These are phyloP conservation scores for Iodosphaeria phyllophila DNA, from an alignment of 2,329 filamentous ascomycete species.

Conservation along the genomic window DNA sequence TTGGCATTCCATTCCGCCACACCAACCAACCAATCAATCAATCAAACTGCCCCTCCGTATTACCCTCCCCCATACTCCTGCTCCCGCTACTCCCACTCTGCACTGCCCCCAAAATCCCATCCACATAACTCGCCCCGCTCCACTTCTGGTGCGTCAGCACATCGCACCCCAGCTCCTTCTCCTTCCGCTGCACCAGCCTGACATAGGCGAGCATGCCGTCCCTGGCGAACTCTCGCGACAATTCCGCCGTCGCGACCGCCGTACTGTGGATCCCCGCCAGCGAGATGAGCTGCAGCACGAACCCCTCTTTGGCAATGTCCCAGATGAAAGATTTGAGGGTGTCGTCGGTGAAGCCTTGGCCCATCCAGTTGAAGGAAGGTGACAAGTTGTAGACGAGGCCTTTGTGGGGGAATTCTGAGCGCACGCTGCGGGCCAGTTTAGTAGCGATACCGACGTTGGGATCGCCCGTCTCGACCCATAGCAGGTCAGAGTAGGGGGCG, in stretches of 20 bases:
- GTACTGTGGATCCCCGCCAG: conserved; percentile 48
- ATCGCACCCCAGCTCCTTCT: conserved; percentile 82
- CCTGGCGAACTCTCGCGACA: conserved; percentile 66
- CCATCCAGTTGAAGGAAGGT: conserved; percentile 98
- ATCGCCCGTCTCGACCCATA: conserved; percentile 94
- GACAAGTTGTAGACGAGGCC: conserved; percentile 91
- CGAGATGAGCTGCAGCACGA: conserved; percentile 48
- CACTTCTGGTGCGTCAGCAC: conserved; percentile 92
- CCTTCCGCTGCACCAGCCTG: conserved; percentile 71
- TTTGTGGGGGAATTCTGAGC: conserved; percentile 53
- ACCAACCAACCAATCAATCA: conserved; percentile 2
- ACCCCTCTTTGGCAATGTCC: conserved; percentile 84
- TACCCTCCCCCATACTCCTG: conserved; percentile 89
- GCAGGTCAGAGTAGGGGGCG: conserved; percentile 77
- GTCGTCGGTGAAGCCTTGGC: conserved; percentile 71
- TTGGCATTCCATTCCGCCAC: background rate
- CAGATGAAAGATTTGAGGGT: conserved; percentile 84
- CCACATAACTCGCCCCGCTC: conserved; percentile 53
- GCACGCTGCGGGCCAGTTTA: conserved; percentile 60
- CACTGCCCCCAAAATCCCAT: conserved; percentile 76
- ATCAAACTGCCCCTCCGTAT: conserved; percentile 58
- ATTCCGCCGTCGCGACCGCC: conserved; percentile 47
- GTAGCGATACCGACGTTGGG: conserved; percentile 64
- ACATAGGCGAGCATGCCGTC: conserved; percentile 97
- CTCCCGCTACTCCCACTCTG: conserved; percentile 80